Percentiles rank a stretch among this genome's conserved stretches.
These are phyloP conservation scores for Hypoxylon sp. DNA, from an alignment of 2,329 filamentous ascomycete genomes.

Conservation along the genomic window DNA sequence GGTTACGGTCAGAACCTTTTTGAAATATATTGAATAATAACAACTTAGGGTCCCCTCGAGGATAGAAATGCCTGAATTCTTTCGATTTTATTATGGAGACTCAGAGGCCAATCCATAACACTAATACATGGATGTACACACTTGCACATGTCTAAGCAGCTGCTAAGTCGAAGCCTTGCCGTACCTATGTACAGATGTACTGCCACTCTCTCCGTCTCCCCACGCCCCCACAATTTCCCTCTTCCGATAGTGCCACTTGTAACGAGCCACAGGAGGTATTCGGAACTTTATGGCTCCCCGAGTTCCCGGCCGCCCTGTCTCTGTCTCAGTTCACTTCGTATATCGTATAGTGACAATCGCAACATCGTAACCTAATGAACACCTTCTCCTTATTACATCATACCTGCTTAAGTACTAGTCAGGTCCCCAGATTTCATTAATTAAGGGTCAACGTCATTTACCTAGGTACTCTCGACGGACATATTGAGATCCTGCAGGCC, in stretches of 20 bases:
- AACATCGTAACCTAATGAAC: constrained; percentile 2
- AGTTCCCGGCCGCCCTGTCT: constrained; percentile 15
- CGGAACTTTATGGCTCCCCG: constrained; percentile 27
- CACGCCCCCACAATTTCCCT: neutral
- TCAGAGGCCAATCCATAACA: too few relatives aligned
- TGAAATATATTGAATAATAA: neutral
- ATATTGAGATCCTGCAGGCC: neutral
- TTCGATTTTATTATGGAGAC: too few relatives aligned
- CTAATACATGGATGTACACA: too few relatives aligned
- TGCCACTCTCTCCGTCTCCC: neutral
- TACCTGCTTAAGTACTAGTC: neutral
- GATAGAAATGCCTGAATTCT: too few relatives aligned
- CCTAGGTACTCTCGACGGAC: neutral
- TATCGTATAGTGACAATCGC: neutral
- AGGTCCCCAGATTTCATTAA: constrained; percentile 3
- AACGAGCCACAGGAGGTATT: constrained; percentile 23
- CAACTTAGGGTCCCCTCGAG: too few relatives aligned
- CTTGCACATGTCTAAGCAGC: too few relatives aligned
- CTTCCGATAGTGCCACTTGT: constrained; percentile 13
- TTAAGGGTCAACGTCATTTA: neutral
- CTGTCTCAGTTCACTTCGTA: neutral
- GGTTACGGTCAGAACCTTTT: too few relatives aligned
- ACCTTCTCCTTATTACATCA: constrained; percentile 22
- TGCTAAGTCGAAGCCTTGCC: too few relatives aligned
- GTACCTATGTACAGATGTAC: too few relatives aligned